A percentile compares a stretch with the other conserved stretches of the same genome.
These are phyloP conservation scores for Salvia sclarea DNA, from an alignment of 305 asterid species.

Conservation along the genomic window DNA sequence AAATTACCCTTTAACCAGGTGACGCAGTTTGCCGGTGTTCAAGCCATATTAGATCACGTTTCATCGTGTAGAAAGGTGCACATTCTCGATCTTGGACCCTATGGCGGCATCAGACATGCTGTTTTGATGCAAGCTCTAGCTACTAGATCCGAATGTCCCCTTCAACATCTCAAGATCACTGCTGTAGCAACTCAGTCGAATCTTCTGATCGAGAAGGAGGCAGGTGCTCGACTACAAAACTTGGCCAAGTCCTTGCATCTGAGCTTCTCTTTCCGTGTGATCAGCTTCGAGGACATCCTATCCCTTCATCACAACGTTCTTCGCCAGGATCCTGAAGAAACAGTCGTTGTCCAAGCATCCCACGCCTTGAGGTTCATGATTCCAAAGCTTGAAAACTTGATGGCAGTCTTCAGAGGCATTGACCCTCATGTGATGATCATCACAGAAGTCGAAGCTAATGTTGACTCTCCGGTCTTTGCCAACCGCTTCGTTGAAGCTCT, in stretches of 20 bases:
- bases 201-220: neutral
- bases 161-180: slow-evolving; percentile 15
- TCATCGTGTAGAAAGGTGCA: slow-evolving; percentile 17
- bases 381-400: slow-evolving; percentile 19
- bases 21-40: slow-evolving; percentile 29
- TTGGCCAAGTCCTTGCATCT: slow-evolving; percentile 14
- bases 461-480: slow-evolving; percentile 29
- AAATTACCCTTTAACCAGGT: slow-evolving; percentile 22
- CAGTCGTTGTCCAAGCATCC: neutral
- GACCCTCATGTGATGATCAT: slow-evolving; percentile 41
- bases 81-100: slow-evolving; percentile 18
- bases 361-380: slow-evolving; percentile 20
- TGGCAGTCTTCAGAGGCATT: slow-evolving; percentile 24
- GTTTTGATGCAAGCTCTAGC: slow-evolving; percentile 42
- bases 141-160: slow-evolving; percentile 17
- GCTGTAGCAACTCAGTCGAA: neutral
- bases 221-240: neutral
- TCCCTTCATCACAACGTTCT: neutral
- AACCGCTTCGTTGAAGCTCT: slow-evolving; percentile 44
- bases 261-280: slow-evolving; percentile 5
- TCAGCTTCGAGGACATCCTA: neutral
- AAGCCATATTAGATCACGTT: slow-evolving; percentile 33
- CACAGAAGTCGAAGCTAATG: slow-evolving; percentile 35
- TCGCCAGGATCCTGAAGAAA: neutral
- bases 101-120: neutral